A percentile compares a stretch with the other conserved stretches of the same genome.
Conservation (phyloP, 2,329 filamentous ascomycete genomes). For the Fusarium kyushuense region DNA sequence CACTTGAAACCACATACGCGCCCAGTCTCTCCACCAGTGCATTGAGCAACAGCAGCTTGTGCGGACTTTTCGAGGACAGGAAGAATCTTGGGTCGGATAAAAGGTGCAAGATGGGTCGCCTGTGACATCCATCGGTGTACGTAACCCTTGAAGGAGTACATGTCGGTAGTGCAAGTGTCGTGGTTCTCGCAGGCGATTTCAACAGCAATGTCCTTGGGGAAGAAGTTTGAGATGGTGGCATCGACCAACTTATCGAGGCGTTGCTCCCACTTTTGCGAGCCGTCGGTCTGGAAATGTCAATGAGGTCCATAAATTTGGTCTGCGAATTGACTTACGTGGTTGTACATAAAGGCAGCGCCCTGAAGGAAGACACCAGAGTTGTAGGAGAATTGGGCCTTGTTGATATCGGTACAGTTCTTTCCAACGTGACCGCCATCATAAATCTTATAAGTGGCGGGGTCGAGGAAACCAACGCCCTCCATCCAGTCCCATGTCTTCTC, state of each 20-base stretch:
- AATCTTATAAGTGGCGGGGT: slow-evolving; percentile 68
- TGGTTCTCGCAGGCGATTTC: slow-evolving; percentile 71
- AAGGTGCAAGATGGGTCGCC: slow-evolving; percentile 66
- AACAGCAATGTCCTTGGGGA: slow-evolving; percentile 67
- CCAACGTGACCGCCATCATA: slow-evolving; percentile 68
- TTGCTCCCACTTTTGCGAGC: slow-evolving; percentile 63
- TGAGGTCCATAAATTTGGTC: not conserved
- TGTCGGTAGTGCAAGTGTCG: slow-evolving; percentile 70
- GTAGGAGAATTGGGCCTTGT: slow-evolving; percentile 70
- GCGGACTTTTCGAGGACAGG: slow-evolving; percentile 66
- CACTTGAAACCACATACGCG: slow-evolving; percentile 68
- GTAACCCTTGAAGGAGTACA: slow-evolving; percentile 73
- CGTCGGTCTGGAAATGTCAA: slow-evolving; percentile 57
- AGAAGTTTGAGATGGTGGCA: slow-evolving; percentile 61
- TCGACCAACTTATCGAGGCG: slow-evolving; percentile 59
- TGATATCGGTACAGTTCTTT: slow-evolving; percentile 66
- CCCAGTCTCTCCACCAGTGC: slow-evolving; percentile 62
- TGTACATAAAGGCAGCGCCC: slow-evolving; percentile 74
- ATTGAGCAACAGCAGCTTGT: slow-evolving; percentile 65
- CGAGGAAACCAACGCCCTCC: slow-evolving; percentile 66
- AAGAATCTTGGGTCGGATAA: slow-evolving; percentile 62
- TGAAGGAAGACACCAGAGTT: slow-evolving; percentile 69
- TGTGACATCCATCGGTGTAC: slow-evolving; percentile 68
- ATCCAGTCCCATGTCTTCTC: slow-evolving; percentile 74
- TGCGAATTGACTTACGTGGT: slow-evolving; percentile 56